Evolutionary conservation across 305 asterid species (phyloP).

Genomic region (Fraxinus greggii): DNA sequence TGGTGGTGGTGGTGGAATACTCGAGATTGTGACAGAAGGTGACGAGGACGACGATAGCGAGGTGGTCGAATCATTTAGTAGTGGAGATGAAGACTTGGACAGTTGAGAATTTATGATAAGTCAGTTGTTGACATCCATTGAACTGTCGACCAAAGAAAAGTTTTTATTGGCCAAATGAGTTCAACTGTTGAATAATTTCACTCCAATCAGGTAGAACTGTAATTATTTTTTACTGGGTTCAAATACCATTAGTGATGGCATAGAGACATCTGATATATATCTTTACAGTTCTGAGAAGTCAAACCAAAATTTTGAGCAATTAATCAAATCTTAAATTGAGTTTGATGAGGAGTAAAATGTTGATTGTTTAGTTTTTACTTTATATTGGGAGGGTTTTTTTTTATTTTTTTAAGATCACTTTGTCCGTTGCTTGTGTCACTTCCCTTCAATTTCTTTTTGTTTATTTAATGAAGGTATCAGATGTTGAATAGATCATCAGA

Average conservation of each 20-base stretch:
- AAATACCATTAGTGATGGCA: neutral
- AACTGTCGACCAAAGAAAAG: neutral
- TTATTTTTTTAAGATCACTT: too few relatives aligned
- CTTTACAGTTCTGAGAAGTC: neutral
- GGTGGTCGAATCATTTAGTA: conserved; percentile 57
- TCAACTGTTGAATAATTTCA: neutral
- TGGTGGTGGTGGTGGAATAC: conserved; percentile 55
- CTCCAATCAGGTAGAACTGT: neutral
- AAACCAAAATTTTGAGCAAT: neutral
- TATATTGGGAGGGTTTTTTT: neutral
- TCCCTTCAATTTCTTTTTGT: neutral
- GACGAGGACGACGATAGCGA: conserved; percentile 80
- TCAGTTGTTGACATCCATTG: neutral
- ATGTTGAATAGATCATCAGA: neutral
- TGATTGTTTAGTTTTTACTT: neutral
- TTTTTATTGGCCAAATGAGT: neutral
- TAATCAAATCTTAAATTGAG: neutral
- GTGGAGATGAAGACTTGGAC: conserved; percentile 66
- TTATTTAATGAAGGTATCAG: neutral
- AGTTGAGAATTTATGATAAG: neutral
- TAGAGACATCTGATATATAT: neutral
- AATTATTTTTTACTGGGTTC: neutral
- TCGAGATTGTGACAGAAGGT: conserved; percentile 69
- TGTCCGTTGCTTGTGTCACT: neutral
- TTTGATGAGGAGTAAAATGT: neutral